Evolutionary conservation across 202 grass and related monocot genomes (phyloP).

Genomic region (Carex arenaria): DNA sequence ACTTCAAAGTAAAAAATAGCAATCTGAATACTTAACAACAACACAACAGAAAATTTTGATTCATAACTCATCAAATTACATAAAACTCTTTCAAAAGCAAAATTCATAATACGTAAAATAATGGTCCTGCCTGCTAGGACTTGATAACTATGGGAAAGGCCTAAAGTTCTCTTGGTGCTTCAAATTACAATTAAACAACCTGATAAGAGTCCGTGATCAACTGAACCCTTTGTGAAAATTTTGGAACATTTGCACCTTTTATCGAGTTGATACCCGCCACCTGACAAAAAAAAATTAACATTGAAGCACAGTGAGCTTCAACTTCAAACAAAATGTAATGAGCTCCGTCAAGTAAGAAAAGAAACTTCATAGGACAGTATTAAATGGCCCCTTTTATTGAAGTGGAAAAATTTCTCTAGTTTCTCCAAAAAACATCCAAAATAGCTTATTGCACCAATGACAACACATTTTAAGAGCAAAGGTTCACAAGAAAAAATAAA

Average conservation of each 20-base stretch:
- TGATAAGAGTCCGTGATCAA: slow-evolving; percentile 55
- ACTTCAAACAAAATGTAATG: slow-evolving; percentile 1
- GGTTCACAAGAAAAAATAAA: not conserved
- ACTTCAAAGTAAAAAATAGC: not conserved
- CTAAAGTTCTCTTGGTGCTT: not conserved
- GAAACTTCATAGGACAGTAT: not conserved
- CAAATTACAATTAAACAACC: slow-evolving; percentile 37
- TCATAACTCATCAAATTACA: not conserved
- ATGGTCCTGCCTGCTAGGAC: not conserved
- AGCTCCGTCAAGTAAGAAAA: not conserved
- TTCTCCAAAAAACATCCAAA: not conserved
- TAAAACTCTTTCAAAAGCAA: not conserved
- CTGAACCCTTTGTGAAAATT: slow-evolving; percentile 63
- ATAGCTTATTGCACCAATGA: not conserved
- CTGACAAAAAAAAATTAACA: slow-evolving; percentile 40
- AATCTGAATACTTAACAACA: slow-evolving; percentile 8
- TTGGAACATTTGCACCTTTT: slow-evolving; percentile 41
- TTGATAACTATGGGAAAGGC: not conserved
- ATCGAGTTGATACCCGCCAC: slow-evolving; percentile 41
- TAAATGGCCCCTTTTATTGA: not conserved
- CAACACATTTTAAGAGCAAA: not conserved
- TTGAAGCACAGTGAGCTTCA: not conserved
- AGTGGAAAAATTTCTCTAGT: not conserved
- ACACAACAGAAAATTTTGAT: not conserved
- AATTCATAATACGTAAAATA: slow-evolving; percentile 2